Evolutionary conservation across 2,329 filamentous ascomycete genomes (phyloP), one percentile per base, ranked within the genome.

Genomic region (Phyllosticta citribraziliensis): DNA sequence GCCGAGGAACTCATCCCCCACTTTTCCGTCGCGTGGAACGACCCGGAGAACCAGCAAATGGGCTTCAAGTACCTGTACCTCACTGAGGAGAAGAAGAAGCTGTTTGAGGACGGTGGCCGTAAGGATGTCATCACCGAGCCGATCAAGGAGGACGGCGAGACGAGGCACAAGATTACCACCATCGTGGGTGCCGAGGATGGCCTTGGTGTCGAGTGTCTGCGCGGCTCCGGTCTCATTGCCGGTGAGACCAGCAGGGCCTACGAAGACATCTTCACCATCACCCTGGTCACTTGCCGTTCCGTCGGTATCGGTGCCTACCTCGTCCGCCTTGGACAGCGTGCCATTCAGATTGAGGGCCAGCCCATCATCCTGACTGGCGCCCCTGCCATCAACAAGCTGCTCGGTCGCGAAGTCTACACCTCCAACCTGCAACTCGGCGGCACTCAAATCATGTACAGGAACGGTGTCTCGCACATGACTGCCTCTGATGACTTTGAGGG

Each of bases 371-470:
- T 99, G 65, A 99, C 94, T 70, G 94, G 94, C 84, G 94, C 94
- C 56, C 90, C 91, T 66, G 94, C 94, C 63, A 88, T 99, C 75
- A 99, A 99, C 85, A 99, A 97, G 80, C 82, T 99, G 70, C 86
- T 99, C 64, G 94, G 94, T 70, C 91, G 95, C 68, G 94, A 99
- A 77, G 93, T 99, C 30, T 99, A 99, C 80, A 97, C 94, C 24
- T 97, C 94, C 64, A 99, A 99, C 83, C 79, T 99, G 72, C 94
- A 99, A 81, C 90, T 99, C 66, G 94, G 94, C 86, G 94, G 94
- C 69, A 99, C 94, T n/a, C 94, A 99, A 78, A 99, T 99, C 83
- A 99, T 99, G 94, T 97, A 99, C 85, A 92, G 90, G 80, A 99
- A 99, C 75, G 94, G 94, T 85, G 94, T 99, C 52, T 97, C 94